Base-by-base conservation (phyloP, 768 basidiomycete genomes). In the Chlorophyllum brunneum region DNA sequence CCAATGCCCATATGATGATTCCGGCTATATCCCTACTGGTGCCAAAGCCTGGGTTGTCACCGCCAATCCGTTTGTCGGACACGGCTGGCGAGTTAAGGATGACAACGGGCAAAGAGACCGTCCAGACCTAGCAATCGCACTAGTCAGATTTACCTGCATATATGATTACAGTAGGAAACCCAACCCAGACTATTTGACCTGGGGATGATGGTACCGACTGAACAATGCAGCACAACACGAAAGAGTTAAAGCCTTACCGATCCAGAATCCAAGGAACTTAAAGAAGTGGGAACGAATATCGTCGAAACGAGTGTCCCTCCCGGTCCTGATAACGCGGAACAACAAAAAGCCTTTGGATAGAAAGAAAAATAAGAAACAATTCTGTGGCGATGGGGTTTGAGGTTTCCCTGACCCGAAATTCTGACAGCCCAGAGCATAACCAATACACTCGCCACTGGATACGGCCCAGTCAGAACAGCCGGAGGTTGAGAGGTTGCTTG, bases 81-180 rank as follows among this genome's bases (percentile, higher is more conserved):
- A 86, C 74, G 5, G 77, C 78, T 2, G 83, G 84, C 2, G 86
- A 86, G 61, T 87, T 87, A 37, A 87, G 70, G 56, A 86, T 81
- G 26, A 73, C 78, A 24, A 85, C 58, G 3, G 86, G 84, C 0
- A 87, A 69, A 6, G 84, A 84, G 4, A 83, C 82, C 0, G 70
- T 70, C 83, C 81, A 82, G 15, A 80, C 82, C 84, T 84, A 42
- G 85, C 80, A 57, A 84, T 83, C 5, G 69, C 79, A 77, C 16
- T 39, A 55, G 52, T 56, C 10, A 20, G 22, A 30, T 22, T 54
- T 5, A 45, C 1, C 20, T 31, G 30, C 30, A 8, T 8, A 6
- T 13, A 30, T 5, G 9, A 9, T 30, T 29, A 55, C 30, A 22
- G 5, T 22, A 7, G 8, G 18, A 41, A n/a, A 16, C 15, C 30